Base-by-base conservation (phyloP, 1,284 basidiomycete species). In the Rhodofomes roseus region DNA sequence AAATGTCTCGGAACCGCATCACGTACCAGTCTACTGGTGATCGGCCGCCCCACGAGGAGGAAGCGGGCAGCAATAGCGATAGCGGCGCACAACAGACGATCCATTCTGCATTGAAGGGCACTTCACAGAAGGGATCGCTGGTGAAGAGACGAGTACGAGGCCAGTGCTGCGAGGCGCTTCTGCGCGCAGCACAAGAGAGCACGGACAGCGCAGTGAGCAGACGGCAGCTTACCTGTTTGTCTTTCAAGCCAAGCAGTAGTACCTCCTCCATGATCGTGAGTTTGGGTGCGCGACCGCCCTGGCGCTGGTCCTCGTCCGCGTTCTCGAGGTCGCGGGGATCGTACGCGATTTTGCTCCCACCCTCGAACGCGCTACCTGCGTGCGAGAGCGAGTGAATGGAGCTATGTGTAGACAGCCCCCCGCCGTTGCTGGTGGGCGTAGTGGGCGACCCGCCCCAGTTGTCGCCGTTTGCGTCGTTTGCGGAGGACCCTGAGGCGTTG, bases 221-320 rank as follows among this genome's bases (percentile, higher is more conserved):
- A 41, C 41, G 55, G 20, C 12, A 56, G 52, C 85, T 57, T 65
- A 91, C 90, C 79, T 93, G 92, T 70, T 91, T 92, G 76, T 95
- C 94, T 72, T 95, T 95, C 55, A 94, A 78, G 1, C 97, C 96
- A 16, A 99, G 79, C 57, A 99, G 76, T 57, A 99, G 77, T 18
- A 99, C 88, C 77, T 99, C 97, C 77, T 99, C 96, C 92, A 99
- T 94, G 59, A 99, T 84, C 9, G 96, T 99, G 66, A 99, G 78
- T 61, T 83, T 82, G 0, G 96, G 97, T 73, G 91, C 84, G 71
- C 86, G 86, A 20, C 89, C 89, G 8, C 89, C 87, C 58, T 81
- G 70, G 57, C 77, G 79, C 39, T 78, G 79, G 59, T 87, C 85
- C 73, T 97, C 93, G 52, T 83, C 84, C 53, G 86, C 87, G 68